Conservation (phyloP, 108 stramenopile genomes). For the Stephanodiscus triporus region DNA sequence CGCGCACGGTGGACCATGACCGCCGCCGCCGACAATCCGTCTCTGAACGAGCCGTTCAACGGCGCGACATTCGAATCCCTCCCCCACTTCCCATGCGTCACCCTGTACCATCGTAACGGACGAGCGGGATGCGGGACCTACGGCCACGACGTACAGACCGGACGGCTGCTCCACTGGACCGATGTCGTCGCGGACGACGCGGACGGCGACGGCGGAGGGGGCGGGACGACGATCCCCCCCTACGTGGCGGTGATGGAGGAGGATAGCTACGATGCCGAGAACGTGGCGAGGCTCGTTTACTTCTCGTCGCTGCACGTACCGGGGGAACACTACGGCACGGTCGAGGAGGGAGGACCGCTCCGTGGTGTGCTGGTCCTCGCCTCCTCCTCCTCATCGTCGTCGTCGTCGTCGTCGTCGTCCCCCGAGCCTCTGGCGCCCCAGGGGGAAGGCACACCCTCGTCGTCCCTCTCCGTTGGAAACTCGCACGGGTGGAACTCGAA, state of each 20-base stretch:
- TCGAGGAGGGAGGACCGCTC: conserved; percentile 52
- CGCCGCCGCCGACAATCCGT: conserved; percentile 12
- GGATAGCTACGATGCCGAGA: conserved; percentile 49
- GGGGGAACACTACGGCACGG: conserved; percentile 30
- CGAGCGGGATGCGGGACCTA: conserved; percentile 78
- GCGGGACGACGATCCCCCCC: conserved; percentile 21
- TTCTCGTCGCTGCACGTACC: conserved; percentile 24
- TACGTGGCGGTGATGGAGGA: conserved; percentile 84
- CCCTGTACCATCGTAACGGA: conserved; percentile 78
- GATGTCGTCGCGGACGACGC: conserved; percentile 47
- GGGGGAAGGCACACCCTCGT: conserved; percentile 74
- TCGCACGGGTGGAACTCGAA: conserved; percentile 78
- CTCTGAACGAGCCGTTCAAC: conserved; percentile 65
- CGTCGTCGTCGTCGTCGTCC: conserved; percentile 25
- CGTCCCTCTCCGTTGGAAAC: conserved; percentile 49
- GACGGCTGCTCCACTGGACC: conserved; percentile 54
- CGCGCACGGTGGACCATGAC: too few relatives aligned
- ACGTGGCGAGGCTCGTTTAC: conserved; percentile 44
- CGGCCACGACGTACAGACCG: conserved; percentile 57
- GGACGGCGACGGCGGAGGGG: background rate
- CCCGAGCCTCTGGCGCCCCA: conserved; percentile 69
- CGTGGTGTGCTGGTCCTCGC: conserved; percentile 79
- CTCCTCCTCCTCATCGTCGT: conserved; percentile 33
- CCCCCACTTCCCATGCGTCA: conserved; percentile 69
- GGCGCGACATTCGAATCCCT: conserved; percentile 54